Evolutionary conservation across 2,329 filamentous ascomycete genomes (phyloP), one percentile per base, ranked within the genome.

Genomic region (Cercospora janseana): DNA sequence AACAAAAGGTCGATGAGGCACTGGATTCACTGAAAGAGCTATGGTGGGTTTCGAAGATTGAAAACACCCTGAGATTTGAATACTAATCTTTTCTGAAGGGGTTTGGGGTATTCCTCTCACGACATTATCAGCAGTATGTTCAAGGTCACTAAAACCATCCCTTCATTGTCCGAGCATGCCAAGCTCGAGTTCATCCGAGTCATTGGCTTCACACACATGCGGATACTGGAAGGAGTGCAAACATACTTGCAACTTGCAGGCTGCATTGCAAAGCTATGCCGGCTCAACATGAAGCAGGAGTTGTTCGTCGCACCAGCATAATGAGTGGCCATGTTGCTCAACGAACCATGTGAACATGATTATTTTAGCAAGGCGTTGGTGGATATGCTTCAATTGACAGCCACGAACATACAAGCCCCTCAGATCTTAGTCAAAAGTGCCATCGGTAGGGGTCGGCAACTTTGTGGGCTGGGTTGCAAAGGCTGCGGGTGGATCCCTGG

Each of bases 91-190:
- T 15, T 9, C 49, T n/a, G 52, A 79, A 29, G 77, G 79, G 83
- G 86, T 54, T 75, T 97, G 53, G 93, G 93, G 10, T 98, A 98
- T 73, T 95, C 89, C n/a, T 94, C 89, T 62, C 92, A 98, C 73
- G 93, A 98, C 70, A 95, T 98, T 62, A 94, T 98, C 70, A 94
- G 87, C 72, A 98, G 92, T 55, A 98, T 98, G 93, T 97, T 98
- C 78, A 85, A 86, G 65, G 93, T 98, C 53, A 97, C 93, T 37
- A 98, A 97, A 76, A 94, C 90, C 1, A 90, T 97, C 52, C 87
- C 88, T 2, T 89, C 86, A 1, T 75, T 98, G 49, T 93, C 89
- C 60, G 93, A 98, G 72, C 90, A 97, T 70, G 84, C 90, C 12
- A 96, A 96, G 75, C 77, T 98, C 55, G 92, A 97, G 68, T 98